Percentiles rank a stretch among this genome's conserved stretches.
Conservation (phyloP, 2,329 filamentous ascomycete genomes). For the Fusarium napiforme region DNA sequence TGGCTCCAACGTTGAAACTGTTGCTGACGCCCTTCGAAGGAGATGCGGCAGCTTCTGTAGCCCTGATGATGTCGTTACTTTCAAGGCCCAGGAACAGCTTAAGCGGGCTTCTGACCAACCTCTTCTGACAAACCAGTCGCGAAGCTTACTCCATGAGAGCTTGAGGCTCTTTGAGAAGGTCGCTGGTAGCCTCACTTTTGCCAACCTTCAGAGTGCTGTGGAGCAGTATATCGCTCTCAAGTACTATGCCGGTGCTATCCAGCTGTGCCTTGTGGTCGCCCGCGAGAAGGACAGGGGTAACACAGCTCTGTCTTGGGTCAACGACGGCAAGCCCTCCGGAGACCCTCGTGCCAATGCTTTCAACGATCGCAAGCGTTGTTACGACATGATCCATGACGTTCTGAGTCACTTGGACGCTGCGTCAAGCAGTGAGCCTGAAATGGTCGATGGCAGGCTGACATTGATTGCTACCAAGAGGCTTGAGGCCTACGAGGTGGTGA, state of each 20-base stretch:
- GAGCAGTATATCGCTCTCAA: constrained; percentile 82
- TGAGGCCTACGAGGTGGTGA: constrained; percentile 92
- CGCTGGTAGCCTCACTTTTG: constrained; percentile 80
- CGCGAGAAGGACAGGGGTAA: constrained; percentile 88
- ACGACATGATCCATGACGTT: constrained; percentile 86
- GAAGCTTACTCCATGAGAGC: constrained; percentile 87
- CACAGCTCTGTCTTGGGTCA: constrained; percentile 84
- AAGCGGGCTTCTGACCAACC: constrained; percentile 87
- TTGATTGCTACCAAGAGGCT: constrained; percentile 80
- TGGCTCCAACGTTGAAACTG: constrained; percentile 96
- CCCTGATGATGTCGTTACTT: constrained; percentile 95
- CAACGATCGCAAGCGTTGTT: constrained; percentile 79
- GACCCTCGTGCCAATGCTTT: constrained; percentile 78
- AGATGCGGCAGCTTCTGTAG: constrained; percentile 98
- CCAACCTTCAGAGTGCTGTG: constrained; percentile 82
- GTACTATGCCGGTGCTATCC: constrained; percentile 94
- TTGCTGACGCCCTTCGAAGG: constrained; percentile 91
- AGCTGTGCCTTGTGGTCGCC: constrained; percentile 85
- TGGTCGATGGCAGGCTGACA: constrained; percentile 81
- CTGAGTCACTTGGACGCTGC: constrained; percentile 80
- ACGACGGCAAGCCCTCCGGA: constrained; percentile 78
- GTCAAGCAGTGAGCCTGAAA: constrained; percentile 74
- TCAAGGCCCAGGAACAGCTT: constrained; percentile 96
- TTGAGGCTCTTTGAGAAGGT: constrained; percentile 89
- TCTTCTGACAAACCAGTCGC: constrained; percentile 77